phyloP scores from a whole-genome alignment of 371 early-diverging fungal species.

The Mortierella sp. region DNA sequence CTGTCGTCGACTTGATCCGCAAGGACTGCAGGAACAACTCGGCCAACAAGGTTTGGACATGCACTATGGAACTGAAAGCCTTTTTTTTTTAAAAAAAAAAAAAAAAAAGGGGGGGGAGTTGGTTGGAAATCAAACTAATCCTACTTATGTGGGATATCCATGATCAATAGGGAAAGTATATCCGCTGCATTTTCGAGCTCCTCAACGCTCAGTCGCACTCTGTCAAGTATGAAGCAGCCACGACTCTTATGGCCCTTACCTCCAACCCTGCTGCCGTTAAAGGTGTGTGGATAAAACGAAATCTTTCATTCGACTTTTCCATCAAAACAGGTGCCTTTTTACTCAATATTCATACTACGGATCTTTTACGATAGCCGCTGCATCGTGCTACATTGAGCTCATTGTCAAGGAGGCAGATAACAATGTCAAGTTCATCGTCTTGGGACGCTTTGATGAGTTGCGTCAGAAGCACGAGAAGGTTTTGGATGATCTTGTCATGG shows the following conservation, averaged over 20 bases:
- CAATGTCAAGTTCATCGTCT: conserved; percentile 96
- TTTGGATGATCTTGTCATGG: conserved; percentile 93
- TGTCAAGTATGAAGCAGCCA: conserved; percentile 98
- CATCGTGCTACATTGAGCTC: conserved; percentile 89
- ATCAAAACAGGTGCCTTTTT: background rate
- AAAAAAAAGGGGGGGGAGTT: too few species aligned
- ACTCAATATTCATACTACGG: background rate
- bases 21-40: conserved; percentile 85
- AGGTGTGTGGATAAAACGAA: conserved; percentile 56
- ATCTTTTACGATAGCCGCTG: conserved; percentile 73
- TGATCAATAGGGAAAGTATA: conserved; percentile 75
- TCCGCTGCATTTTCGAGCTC: conserved; percentile 88
- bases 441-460: conserved; percentile 90
- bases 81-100: too few species aligned
- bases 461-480: conserved; percentile 86
- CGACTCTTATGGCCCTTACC: conserved; percentile 88
- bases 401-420: conserved; percentile 95
- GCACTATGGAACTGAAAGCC: too few species aligned
- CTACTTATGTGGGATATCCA: too few species aligned
- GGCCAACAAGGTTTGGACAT: conserved; percentile 78
- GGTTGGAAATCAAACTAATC: too few species aligned
- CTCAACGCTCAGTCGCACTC: conserved; percentile 83
- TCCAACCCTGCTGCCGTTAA: conserved; percentile 90
- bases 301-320: background rate
- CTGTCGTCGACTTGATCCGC: conserved; percentile 93